Evolutionary conservation across 2,329 filamentous ascomycete genomes (phyloP), one percentile per base, ranked within the genome.

Genomic region (Escovopsis sp.): DNA sequence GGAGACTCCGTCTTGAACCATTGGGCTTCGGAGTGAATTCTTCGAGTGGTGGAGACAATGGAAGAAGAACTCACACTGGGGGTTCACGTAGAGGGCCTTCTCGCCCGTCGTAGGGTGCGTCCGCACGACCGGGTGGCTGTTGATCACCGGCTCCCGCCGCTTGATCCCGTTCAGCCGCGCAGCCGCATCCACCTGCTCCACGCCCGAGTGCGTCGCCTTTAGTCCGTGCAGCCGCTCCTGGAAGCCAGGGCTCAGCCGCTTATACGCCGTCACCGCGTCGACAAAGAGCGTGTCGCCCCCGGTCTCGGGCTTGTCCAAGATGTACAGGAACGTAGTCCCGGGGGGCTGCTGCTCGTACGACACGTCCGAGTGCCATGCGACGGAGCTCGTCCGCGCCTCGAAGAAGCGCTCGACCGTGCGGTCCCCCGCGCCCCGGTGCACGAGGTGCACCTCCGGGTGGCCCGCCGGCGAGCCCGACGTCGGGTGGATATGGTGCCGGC

Each of bases 351-450:
- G 66, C 65, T 94, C 88, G 56, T 93, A 94, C 0, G 82, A 84
- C 2, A 94, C 80, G 50, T 94, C 87, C 0, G 79, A 84, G 63
- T 94, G 87, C 86, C 86, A 94, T 7, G 84, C 84, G 1, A 93
- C 78, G 1, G 80, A 84, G 61, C 80, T 89, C 4, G 83, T 88
- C 16, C 82, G 73, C 37, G 75, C 74, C 44, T 58, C 51, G 49
- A 86, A 79, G 59, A 81, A 83, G 39, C 72, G 66, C 15, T 72
- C 63, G 15, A 45, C 74, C 65, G 39, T 74, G 25, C 48, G 53
- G 47, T 66, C 63, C 24, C 58, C 57, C 14, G 61, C 79, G 15
- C 76, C 76, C 33, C 84, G 75, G 60, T 89, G 83, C 2, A 89
- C 84, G 2, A 91, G 72, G 54, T 89, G 84, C 13, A 91, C 62